Percentiles rank a stretch among this genome's conserved stretches.
These are phyloP conservation scores for Picochlorum sp. DNA, from an alignment of 139 green algal species.

Conservation along the genomic window DNA sequence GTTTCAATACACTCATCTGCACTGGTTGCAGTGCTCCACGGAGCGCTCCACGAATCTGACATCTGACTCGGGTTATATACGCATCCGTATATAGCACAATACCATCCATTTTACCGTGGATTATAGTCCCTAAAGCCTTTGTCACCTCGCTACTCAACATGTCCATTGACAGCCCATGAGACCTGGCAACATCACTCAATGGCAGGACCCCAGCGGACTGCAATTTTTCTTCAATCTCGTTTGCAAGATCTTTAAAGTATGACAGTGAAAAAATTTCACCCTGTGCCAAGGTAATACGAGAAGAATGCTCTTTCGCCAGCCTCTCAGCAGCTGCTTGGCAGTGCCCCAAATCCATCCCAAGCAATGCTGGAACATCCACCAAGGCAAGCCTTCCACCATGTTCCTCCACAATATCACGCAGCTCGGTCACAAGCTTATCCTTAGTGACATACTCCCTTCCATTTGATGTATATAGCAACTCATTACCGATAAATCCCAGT, in stretches of 20 bases:
- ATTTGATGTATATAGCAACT: slow-evolving; percentile 76
- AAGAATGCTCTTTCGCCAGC: slow-evolving; percentile 18
- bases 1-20: slow-evolving; percentile 26
- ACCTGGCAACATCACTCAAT: slow-evolving; percentile 64
- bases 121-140: slow-evolving; percentile 36
- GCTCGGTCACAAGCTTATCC: slow-evolving; percentile 48
- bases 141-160: slow-evolving; percentile 54
- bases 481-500: slow-evolving; percentile 60
- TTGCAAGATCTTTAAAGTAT: slow-evolving; percentile 76
- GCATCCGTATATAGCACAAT: slow-evolving; percentile 75
- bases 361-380: slow-evolving; percentile 63
- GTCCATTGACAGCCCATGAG: slow-evolving; percentile 67
- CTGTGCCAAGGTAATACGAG: slow-evolving; percentile 43
- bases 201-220: slow-evolving; percentile 52
- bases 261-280: slow-evolving; percentile 75
- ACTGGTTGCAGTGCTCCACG: slow-evolving; percentile 44
- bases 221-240: slow-evolving; percentile 74
- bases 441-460: slow-evolving; percentile 79
- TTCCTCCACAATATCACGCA: slow-evolving; percentile 27
- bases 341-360: slow-evolving; percentile 73
- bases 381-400: slow-evolving; percentile 65
- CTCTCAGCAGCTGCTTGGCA: slow-evolving; percentile 42
- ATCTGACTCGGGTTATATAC: slow-evolving; percentile 70
- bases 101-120: slow-evolving; percentile 66
- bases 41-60: slow-evolving; percentile 69